Evolutionary conservation across 2,329 filamentous ascomycete genomes (phyloP), one percentile per base, ranked within the genome.

Genomic region (Fusarium sp.): DNA sequence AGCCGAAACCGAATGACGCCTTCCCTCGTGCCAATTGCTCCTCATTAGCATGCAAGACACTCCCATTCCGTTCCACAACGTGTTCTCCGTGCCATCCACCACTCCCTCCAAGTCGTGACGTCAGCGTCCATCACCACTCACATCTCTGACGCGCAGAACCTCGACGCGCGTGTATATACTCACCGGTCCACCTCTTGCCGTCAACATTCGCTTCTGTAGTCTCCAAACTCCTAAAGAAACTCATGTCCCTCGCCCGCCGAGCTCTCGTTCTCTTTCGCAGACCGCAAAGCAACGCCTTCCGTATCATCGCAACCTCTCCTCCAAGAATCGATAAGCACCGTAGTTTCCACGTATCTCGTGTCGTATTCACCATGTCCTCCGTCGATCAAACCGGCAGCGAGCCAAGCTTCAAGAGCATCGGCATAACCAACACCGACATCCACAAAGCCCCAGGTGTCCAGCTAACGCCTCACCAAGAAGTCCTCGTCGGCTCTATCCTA

Each of bases 31-130:
- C 12, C n/a, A 43, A 54, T 18, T 6, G 16, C 9, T n/a, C 3
- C 16, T 34, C 16, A 55, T 46, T 15, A 6, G n/a, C 6, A 34
- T 10, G 13, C 7, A 15, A 54, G 6, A 18, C 31, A 16, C 5
- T 23, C 18, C 18, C 18, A 23, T 23, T 28, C 37, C 7, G 31
- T 43, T 15, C 6, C 28, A 3, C 23, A 30, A 11, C 3, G 7
- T 8, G 12, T n/a, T 37, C 27, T 7, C 11, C 13, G 16, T 23
- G n/a, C 27, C 28, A 36, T 31, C 28, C 28, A 50, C 16, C 44
- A 34, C 28, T 13, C 4, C 46, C 55, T 30, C 37, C 55, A 44
- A 59, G 56, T 59, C 56, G 56, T 59, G 56, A 59, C 56, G 56
- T 59, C 56, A 59, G 39, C 37, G 30, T 40, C 36, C 37, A 41